Percentiles rank a stretch among this genome's conserved stretches.
Conservation (phyloP, 768 basidiomycete species). For the Boletus rex-veris region DNA sequence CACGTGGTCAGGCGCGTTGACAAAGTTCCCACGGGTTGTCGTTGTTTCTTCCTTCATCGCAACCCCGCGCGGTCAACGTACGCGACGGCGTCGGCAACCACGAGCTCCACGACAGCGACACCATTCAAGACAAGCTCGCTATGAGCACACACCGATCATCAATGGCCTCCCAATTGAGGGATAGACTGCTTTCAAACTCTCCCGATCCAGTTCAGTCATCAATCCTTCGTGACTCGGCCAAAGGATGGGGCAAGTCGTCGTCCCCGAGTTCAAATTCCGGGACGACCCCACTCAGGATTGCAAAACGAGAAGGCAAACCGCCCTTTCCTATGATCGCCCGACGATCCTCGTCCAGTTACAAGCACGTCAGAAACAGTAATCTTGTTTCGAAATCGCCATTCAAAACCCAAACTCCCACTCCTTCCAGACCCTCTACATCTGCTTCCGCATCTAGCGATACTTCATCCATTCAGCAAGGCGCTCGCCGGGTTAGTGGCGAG, state of each 20-base stretch:
- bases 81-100: conserved; percentile 15
- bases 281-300: conserved; percentile 68
- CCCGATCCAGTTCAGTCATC: conserved; percentile 63
- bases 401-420: conserved; percentile 60
- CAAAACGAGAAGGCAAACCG: conserved; percentile 57
- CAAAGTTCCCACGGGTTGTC: conserved; percentile 27
- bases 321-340: conserved; percentile 57
- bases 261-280: conserved; percentile 22
- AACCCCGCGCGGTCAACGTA: conserved; percentile 8
- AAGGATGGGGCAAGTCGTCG: conserved; percentile 57
- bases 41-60: conserved; percentile 13
- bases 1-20: conserved; percentile 30
- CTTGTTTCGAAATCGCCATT: conserved; percentile 87
- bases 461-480: conserved; percentile 10
- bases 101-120: conserved; percentile 19
- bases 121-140: conserved; percentile 4
- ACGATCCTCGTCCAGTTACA: conserved; percentile 74
- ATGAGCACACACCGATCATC: conserved; percentile 29
- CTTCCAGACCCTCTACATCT: conserved; percentile 29
- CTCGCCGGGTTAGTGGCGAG: conserved; percentile 66
- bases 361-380: conserved; percentile 70
- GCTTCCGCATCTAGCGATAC: conserved; percentile 12
- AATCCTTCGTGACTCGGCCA: conserved; percentile 59
- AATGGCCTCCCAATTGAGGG: conserved; percentile 48
- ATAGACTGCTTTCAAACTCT: conserved; percentile 59